phyloP scores from a whole-genome alignment of 495 filamentous ascomycete genomes.

The Hyaloscypha finlandica region DNA sequence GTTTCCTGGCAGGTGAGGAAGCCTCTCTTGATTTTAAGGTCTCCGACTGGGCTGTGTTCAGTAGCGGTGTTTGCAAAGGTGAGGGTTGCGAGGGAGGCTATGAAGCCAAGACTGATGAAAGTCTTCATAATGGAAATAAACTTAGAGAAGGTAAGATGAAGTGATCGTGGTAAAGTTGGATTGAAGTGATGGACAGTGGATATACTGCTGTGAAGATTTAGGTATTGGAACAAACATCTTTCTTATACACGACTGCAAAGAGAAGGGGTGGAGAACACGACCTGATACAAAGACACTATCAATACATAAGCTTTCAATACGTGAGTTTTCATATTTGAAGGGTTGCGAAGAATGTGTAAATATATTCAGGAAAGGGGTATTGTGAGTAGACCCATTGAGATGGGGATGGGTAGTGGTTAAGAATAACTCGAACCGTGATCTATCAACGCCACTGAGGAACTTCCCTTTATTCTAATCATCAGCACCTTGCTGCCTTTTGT shows the following conservation, averaged over 20 bases:
- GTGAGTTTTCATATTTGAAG: background rate
- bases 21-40: slow-evolving; percentile 2
- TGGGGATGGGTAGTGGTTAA: background rate
- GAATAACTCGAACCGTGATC: background rate
- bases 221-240: background rate
- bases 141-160: background rate
- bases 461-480: background rate
- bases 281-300: background rate
- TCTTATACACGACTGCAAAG: background rate
- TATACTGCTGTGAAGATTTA: background rate
- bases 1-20: slow-evolving; percentile 15
- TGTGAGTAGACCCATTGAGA: background rate
- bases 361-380: background rate
- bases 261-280: background rate
- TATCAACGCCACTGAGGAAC: background rate
- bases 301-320: background rate
- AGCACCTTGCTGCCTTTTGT: background rate
- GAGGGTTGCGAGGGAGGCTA: slow-evolving; percentile 23
- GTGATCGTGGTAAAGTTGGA: slow-evolving; percentile 1
- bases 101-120: slow-evolving; percentile 6
- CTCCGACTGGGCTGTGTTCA: background rate
- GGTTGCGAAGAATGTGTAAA: background rate
- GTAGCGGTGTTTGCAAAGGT: slow-evolving; percentile 35
- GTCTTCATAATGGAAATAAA: slow-evolving; percentile 8
- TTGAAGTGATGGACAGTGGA: background rate